Percentiles rank a stretch among this genome's conserved stretches.
These are phyloP conservation scores for Abrus precatorius DNA, from an alignment of 306 rosid species.

Conservation along the genomic window DNA sequence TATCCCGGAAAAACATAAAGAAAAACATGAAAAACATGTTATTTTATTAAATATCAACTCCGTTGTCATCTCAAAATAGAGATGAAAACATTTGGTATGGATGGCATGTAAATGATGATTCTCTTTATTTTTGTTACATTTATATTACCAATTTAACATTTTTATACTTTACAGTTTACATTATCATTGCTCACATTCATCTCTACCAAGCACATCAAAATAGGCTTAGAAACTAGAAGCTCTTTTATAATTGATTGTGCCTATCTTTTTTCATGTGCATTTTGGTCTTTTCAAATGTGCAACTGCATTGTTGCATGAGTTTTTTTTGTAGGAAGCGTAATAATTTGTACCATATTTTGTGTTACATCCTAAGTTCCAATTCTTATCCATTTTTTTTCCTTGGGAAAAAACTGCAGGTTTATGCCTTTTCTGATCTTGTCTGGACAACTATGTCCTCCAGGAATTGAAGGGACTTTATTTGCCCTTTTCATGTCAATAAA, in stretches of 20 bases:
- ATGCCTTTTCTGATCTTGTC: conserved; percentile 91
- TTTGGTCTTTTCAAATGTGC: conserved; percentile 14
- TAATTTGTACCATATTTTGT: conserved; percentile 17
- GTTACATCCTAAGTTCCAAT: conserved; percentile 6
- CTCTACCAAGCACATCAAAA: conserved; percentile 22
- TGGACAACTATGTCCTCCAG: conserved; percentile 90
- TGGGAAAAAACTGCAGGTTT: conserved; percentile 65
- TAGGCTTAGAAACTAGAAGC: not conserved
- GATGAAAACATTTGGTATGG: conserved; percentile 2
- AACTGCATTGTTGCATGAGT: not conserved
- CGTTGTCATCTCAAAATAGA: conserved; percentile 15
- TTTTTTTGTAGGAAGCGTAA: conserved; percentile 26
- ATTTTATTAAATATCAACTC: conserved; percentile 6
- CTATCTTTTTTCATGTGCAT: not conserved
- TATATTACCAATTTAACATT: not conserved
- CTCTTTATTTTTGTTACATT: conserved; percentile 7
- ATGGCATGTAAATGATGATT: not conserved
- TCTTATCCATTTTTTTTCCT: not conserved
- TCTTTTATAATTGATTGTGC: not conserved
- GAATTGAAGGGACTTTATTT: conserved; percentile 90
- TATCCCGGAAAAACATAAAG: not conserved
- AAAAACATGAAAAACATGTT: conserved; percentile 19
- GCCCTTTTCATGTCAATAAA: conserved; percentile 94
- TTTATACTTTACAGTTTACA: not conserved
- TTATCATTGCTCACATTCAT: conserved; percentile 7